Evolutionary conservation across 768 basidiomycete genomes (phyloP), one percentile per base, ranked within the genome.

Genomic region (Suillus tomentosus): DNA sequence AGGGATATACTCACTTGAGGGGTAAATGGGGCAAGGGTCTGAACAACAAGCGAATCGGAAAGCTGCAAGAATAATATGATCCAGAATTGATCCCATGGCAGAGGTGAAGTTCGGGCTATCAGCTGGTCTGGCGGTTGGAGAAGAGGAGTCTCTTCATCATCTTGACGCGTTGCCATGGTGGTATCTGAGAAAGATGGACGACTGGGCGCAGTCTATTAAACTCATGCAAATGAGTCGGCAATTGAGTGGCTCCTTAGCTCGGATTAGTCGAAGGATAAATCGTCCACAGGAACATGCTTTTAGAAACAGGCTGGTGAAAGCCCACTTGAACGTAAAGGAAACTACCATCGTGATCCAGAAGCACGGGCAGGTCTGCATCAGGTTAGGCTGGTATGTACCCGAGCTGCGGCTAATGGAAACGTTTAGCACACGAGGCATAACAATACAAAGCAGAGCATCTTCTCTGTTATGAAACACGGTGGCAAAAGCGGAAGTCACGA

Each of bases 21-120:
- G 43, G 85, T 81, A 69, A 89, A 90, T 1, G 90, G 89, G 62
- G 83, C 86, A 64, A 91, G 89, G 62, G 90, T 87, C 67, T 88
- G 82, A 17, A 83, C 83, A 9, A 88, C 88, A 66, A 91, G 74
- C 3, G 90, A 89, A 71, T 91, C 89, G 59, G 88, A 83, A 60
- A 90, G 82, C 73, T 90, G 88, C 34, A 91, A 79, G 68, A 89
- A 79, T 63, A 91, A 73, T 3, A 90, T 78, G 62, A 91, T 82
- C 60, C 79, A 79, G 65, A 90, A 80, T 78, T 90, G 89, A 64
- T 78, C 78, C 82, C 81, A 84, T 27, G 89, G 89, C 37, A 91
- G 72, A 55, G 86, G 86, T 4, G 85, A 82, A 27, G 75, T 24
- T 69, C 56, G 73, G 62, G 55, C 2, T 22, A 22, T 19, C 40